A percentile compares a stretch with the other conserved stretches of the same genome.
Conservation (phyloP, 2,329 filamentous ascomycete genomes). For the Scolecobasidium constrictum region DNA sequence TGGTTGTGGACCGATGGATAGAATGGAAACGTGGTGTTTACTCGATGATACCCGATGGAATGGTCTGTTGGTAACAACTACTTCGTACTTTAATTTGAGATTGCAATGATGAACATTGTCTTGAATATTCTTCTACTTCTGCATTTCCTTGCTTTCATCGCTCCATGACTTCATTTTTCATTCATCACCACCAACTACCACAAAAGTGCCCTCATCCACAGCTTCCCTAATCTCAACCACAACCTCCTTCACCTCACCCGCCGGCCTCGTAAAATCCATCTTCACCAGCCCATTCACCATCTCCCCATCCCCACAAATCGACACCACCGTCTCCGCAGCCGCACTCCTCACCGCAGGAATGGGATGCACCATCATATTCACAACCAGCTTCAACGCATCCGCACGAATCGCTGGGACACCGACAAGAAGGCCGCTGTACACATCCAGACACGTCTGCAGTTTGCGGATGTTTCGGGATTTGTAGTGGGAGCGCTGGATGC, state of each 20-base stretch:
- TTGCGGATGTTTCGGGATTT: conserved; percentile 75
- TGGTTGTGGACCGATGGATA: too few relatives aligned
- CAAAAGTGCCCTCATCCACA: too few relatives aligned
- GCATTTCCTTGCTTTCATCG: too few relatives aligned
- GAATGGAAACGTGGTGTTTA: too few relatives aligned
- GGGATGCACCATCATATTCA: conserved; percentile 65
- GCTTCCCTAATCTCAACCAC: too few relatives aligned
- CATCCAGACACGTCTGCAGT: conserved; percentile 65
- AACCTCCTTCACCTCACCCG: not conserved
- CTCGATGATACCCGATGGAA: not conserved
- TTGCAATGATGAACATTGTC: too few relatives aligned
- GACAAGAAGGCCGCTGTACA: conserved; percentile 62
- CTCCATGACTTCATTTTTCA: too few relatives aligned
- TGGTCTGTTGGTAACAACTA: too few relatives aligned
- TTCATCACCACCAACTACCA: too few relatives aligned
- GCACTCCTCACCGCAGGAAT: conserved; percentile 56
- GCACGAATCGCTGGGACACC: conserved; percentile 37
- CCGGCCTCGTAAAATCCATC: not conserved
- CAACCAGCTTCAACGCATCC: conserved; percentile 57
- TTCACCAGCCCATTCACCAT: not conserved
- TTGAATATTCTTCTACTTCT: too few relatives aligned
- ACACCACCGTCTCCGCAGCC: not conserved
- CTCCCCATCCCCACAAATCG: not conserved
- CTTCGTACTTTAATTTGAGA: too few relatives aligned
- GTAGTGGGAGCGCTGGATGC: conserved; percentile 69